Base-by-base conservation (phyloP, 768 basidiomycete species). In the Pleurotus salmoneostramineus region DNA sequence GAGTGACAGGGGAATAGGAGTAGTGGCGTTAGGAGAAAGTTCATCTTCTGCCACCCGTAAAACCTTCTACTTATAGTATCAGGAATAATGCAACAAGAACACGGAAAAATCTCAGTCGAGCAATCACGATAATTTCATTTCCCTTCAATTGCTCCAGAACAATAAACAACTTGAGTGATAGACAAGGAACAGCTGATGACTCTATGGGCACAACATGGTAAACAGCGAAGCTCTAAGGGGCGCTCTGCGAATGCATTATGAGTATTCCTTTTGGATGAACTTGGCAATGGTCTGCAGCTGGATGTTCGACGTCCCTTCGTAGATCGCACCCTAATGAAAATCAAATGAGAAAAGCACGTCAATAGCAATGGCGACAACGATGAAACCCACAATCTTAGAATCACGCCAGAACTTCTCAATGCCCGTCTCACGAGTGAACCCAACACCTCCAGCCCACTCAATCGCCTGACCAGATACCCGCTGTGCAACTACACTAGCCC, bases 391-490 rank as follows among this genome's bases (percentile, higher is more conserved):
- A 65, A 96, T 95, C 81, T 97, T 98, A 5, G 93, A 95, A 71
- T 98, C 96, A 59, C 96, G 76, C 93, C 93, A 96, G 68, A 76
- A 96, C 76, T 98, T 98, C 77, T 98, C 97, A 61, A 98, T 89
- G 3, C 94, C 95, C 0, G 92, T 91, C 75, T 98, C 95, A 54
- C 94, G 75, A 55, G 94, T 96, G 73, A 91, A 95, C 0, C 94
- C 96, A 50, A 93, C 81, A 1, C 95, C 95, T 43, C 95, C 97
- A 0, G 88, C 86, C 96, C 95, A 98, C 71, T 98, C 96, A 62
- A 98, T 98, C 14, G 96, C 96, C 44, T 80, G 74, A 5, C 96
- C 94, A 7, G 88, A 82, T 2, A 97, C 95, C 44, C 81, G 79
- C 72, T 96, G 91, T 11, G 97, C 97, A 5, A 99, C 84, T 17